phyloP scores from a whole-genome alignment of 768 basidiomycete species.

The Termitomyces sp. region DNA sequence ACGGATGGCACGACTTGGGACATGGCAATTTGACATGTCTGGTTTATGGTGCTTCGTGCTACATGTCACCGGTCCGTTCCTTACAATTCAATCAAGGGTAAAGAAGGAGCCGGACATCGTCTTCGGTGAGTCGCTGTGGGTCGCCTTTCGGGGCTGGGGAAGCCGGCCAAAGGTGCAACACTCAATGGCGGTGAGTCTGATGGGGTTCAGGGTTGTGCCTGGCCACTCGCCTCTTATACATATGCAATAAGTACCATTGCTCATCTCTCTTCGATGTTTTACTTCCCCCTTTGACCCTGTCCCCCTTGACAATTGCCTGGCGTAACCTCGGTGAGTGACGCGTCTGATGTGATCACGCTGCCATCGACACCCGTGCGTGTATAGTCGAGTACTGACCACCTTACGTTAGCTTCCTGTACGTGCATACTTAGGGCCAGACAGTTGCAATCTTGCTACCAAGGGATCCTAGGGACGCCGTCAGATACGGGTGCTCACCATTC shows the following conservation, averaged over 20 bases:
- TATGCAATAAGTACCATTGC: neutral
- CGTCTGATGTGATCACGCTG: constrained; percentile 6
- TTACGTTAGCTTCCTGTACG: neutral
- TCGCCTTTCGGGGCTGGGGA: constrained; percentile 5
- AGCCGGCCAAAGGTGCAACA: neutral
- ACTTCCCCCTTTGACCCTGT: neutral
- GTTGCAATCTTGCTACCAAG: neutral
- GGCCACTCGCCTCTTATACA: neutral
- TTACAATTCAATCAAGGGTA: neutral
- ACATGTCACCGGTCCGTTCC: neutral
- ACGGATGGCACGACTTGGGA: neutral
- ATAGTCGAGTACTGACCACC: neutral
- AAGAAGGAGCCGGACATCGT: neutral
- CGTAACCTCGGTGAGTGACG: neutral
- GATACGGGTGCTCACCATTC: neutral
- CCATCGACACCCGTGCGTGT: neutral
- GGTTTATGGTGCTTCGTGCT: neutral
- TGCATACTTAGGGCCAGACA: neutral
- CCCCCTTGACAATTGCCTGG: neutral
- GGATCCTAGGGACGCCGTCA: neutral
- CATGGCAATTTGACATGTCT: neutral
- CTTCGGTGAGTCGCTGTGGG: neutral
- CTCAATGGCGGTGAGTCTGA: constrained; percentile 2
- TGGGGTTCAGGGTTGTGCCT: neutral
- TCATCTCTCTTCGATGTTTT: neutral